Conservation (phyloP, 2,329 filamentous ascomycete species). For the Neofusicoccum sp. region DNA sequence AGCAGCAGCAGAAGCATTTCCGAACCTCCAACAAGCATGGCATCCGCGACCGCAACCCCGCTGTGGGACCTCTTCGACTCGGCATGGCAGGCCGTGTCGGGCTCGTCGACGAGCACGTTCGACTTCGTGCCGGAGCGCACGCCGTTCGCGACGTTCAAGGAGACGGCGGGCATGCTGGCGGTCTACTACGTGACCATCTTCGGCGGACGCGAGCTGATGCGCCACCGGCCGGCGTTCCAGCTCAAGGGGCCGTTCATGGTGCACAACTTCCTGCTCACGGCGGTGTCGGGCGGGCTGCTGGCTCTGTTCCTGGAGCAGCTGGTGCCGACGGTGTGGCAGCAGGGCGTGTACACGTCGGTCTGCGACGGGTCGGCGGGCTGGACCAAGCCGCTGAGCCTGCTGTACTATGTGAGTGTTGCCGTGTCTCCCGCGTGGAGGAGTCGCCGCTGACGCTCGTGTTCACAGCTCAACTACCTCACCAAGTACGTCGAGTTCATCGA, state of each 20-base stretch:
- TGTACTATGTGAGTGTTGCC: constrained; percentile 88
- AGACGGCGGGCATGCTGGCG: constrained; percentile 75
- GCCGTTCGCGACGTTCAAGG: constrained; percentile 84
- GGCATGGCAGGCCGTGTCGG: constrained; percentile 62
- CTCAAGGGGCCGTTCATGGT: constrained; percentile 87
- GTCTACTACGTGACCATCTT: constrained; percentile 93
- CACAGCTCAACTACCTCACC: constrained; percentile 91
- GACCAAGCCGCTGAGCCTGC: constrained; percentile 85
- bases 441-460: neutral
- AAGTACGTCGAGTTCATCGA: constrained; percentile 96
- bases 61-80: constrained; percentile 88
- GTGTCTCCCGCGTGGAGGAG: neutral
- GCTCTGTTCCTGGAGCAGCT: constrained; percentile 88
- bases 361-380: constrained; percentile 80
- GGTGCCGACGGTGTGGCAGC: constrained; percentile 74
- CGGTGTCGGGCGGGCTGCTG: constrained; percentile 76
- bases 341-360: constrained; percentile 85
- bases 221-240: constrained; percentile 78
- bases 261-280: constrained; percentile 91
- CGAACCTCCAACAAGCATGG: neutral
- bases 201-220: constrained; percentile 88
- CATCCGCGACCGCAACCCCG: neutral
- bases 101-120: constrained; percentile 51
- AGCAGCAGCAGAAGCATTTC: too few species aligned
- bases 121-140: constrained; percentile 77